Evolutionary conservation across 148 eudicot genomes (phyloP).

Genomic region (Arbutus unedo): DNA sequence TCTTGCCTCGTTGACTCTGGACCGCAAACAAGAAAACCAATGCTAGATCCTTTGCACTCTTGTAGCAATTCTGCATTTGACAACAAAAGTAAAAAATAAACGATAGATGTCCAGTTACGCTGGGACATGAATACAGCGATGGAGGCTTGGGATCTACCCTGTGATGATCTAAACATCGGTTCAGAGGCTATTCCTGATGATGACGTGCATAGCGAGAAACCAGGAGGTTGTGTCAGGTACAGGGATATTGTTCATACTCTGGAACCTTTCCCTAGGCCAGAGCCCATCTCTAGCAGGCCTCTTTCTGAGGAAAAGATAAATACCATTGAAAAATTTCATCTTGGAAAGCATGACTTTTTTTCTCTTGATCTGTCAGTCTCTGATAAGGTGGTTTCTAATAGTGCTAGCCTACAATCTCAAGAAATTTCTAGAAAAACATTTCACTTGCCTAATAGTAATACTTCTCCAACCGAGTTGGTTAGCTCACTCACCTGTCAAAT

Average conservation of each 20-base stretch:
- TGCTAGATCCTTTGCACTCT: constrained; percentile 56
- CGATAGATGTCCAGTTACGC: constrained; percentile 44
- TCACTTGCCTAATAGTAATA: constrained; percentile 14
- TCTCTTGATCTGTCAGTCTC: background rate
- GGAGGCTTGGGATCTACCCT: constrained; percentile 79
- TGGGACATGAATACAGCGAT: constrained; percentile 88
- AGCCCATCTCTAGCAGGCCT: constrained; percentile 1
- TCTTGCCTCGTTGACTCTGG: constrained; percentile 62
- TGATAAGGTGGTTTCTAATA: background rate
- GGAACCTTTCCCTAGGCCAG: constrained; percentile 6
- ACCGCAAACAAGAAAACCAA: constrained; percentile 69
- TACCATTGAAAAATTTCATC: background rate
- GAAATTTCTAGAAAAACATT: constrained; percentile 5
- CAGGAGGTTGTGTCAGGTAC: constrained; percentile 10
- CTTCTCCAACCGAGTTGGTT: constrained; percentile 9
- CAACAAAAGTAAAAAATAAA: background rate
- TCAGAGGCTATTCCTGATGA: constrained; percentile 14
- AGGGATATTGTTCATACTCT: background rate
- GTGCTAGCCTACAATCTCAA: background rate
- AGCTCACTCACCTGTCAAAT: constrained; percentile 18
- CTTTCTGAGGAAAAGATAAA: constrained; percentile 13
- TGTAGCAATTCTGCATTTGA: constrained; percentile 43
- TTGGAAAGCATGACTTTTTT: background rate
- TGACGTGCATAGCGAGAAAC: constrained; percentile 6
- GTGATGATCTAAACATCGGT: constrained; percentile 23